These are phyloP conservation scores for Aspergillus unguis DNA, from an alignment of 2,329 filamentous ascomycete genomes.

Conservation along the genomic window DNA sequence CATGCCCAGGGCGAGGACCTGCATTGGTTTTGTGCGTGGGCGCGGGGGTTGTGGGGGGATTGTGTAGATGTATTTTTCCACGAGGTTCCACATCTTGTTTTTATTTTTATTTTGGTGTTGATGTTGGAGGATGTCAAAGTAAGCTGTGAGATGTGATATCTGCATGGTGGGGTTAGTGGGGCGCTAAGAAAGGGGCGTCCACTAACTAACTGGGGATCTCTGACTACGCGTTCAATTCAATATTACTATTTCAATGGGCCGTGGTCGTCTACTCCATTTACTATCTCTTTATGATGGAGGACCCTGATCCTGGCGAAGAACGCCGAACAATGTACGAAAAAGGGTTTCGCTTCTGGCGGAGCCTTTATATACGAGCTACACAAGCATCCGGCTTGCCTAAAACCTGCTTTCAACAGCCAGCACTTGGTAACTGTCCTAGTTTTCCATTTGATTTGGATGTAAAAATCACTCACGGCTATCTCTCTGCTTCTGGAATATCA, in stretches of 20 bases:
- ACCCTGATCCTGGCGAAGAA: neutral
- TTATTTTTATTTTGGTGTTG: no score
- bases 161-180: no score
- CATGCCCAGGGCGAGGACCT: slow-evolving; percentile 22
- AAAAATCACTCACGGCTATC: neutral
- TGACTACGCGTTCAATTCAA: no score
- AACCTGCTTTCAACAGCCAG: slow-evolving; percentile 5
- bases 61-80: neutral
- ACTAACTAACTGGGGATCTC: no score
- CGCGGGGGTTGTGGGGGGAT: neutral
- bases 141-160: no score
- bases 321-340: slow-evolving; percentile 1
- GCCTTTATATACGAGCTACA: slow-evolving; percentile 1
- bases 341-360: slow-evolving; percentile 8
- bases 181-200: no score
- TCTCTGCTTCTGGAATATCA: slow-evolving; percentile 5
- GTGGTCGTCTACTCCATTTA: neutral
- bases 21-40: neutral
- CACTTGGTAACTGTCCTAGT: slow-evolving; percentile 2
- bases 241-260: no score
- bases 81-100: neutral
- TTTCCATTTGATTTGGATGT: slow-evolving; percentile 6
- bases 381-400: neutral
- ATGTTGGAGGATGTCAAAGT: no score
- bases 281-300: neutral